These are phyloP conservation scores for Aspergillus persii DNA, from an alignment of 2,329 filamentous ascomycete species.

Conservation along the genomic window DNA sequence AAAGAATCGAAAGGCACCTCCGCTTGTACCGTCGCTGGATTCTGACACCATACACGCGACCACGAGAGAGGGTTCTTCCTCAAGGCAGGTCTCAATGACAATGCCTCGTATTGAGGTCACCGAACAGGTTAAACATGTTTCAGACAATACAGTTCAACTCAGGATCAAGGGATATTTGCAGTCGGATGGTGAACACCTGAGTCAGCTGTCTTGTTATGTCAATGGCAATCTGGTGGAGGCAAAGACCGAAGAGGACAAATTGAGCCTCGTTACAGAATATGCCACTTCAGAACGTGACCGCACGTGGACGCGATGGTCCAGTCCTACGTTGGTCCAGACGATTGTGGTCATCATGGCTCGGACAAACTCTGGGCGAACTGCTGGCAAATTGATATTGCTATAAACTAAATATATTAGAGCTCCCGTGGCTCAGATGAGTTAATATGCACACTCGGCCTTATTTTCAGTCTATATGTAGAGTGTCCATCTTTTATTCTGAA, in stretches of 20 bases:
- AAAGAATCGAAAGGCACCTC: conserved; percentile 19
- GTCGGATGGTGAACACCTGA: conserved; percentile 9
- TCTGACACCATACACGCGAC: conserved; percentile 16
- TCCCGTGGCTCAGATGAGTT: too few species aligned
- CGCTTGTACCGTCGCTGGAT: conserved; percentile 20
- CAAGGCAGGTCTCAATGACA: not conserved
- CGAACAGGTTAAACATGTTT: conserved; percentile 9
- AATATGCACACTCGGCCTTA: too few species aligned
- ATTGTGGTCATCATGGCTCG: conserved; percentile 22
- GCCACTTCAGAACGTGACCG: conserved; percentile 23
- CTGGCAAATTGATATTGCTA: conserved; percentile 25
- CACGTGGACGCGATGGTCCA: conserved; percentile 25
- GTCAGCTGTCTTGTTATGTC: conserved; percentile 16
- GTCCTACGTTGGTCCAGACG: conserved; percentile 25
- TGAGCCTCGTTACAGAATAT: conserved; percentile 19
- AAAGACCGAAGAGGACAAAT: conserved; percentile 13
- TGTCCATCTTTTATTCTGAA: not conserved
- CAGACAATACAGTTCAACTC: conserved; percentile 6
- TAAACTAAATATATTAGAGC: conserved; percentile 6
- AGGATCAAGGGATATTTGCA: conserved; percentile 5
- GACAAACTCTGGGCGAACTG: conserved; percentile 5
- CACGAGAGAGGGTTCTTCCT: too few species aligned
- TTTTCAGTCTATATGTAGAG: too few species aligned
- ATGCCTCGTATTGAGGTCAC: conserved; percentile 7
- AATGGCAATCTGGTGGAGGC: conserved; percentile 21